These are phyloP conservation scores for Asterophora lycoperdoides DNA, from an alignment of 768 basidiomycete genomes.

Conservation along the genomic window DNA sequence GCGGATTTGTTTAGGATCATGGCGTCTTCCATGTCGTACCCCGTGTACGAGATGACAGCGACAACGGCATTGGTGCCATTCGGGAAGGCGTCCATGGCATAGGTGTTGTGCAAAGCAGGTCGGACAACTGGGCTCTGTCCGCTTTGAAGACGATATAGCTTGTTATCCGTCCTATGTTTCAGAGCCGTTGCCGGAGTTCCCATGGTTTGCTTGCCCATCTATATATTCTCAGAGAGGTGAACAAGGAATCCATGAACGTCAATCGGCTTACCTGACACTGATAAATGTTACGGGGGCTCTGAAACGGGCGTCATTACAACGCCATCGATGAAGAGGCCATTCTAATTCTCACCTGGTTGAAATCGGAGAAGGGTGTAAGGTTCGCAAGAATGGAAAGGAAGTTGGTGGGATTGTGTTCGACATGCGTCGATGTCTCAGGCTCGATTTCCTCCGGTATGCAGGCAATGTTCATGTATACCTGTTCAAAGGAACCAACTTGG, in stretches of 20 bases:
- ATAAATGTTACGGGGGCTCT: conserved; percentile 90
- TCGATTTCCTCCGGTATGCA: conserved; percentile 84
- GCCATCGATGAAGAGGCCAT: conserved; percentile 19
- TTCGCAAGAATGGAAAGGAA: conserved; percentile 97
- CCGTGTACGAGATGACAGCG: conserved; percentile 99
- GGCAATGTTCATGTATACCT: conserved; percentile 99
- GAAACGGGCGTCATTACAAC: conserved; percentile 7
- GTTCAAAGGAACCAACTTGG: conserved; percentile 94
- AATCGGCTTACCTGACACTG: conserved; percentile 74
- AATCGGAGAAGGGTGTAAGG: conserved; percentile 97
- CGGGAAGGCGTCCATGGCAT: conserved; percentile 98
- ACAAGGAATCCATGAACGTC: neutral
- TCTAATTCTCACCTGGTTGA: conserved; percentile 75
- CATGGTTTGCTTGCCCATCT: conserved; percentile 99
- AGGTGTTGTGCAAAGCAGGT: conserved; percentile 84
- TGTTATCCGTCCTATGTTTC: conserved; percentile 94
- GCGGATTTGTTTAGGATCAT: conserved; percentile 99
- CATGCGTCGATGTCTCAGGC: conserved; percentile 74
- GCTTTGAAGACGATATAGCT: conserved; percentile 92
- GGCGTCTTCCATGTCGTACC: conserved; percentile 99
- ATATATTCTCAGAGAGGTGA: conserved; percentile 7
- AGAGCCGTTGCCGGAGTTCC: conserved; percentile 94
- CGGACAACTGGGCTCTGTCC: conserved; percentile 95
- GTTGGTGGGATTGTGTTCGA: conserved; percentile 92
- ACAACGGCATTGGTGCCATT: conserved; percentile 98